These are phyloP conservation scores for Metschnikowia matae DNA, from an alignment of 805 yeast genomes.

Conservation along the genomic window DNA sequence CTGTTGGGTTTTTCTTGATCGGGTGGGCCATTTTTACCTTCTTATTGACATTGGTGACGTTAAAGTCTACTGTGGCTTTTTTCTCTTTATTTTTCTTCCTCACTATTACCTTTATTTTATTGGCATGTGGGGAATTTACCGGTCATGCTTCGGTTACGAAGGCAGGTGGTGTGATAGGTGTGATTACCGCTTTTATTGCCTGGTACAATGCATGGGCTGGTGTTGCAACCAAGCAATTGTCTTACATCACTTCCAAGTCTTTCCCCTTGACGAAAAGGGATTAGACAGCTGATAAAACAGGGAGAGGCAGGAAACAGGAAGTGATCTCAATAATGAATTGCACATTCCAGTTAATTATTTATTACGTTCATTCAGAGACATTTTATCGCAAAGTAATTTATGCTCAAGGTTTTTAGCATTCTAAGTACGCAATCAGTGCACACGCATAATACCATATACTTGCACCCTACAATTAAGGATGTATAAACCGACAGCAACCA, in stretches of 20 bases:
- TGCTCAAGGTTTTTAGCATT: neutral
- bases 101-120: constrained; percentile 49
- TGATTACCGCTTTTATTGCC: constrained; percentile 15
- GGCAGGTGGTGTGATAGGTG: constrained; percentile 16
- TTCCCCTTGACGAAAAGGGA: constrained; percentile 1
- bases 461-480: neutral
- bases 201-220: constrained; percentile 19
- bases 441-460: neutral
- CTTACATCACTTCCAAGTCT: constrained; percentile 11
- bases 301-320: neutral
- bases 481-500: neutral
- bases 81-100: constrained; percentile 49
- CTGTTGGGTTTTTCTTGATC: constrained; percentile 52
- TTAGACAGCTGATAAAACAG: neutral
- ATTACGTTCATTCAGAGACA: neutral
- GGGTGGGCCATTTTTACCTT: constrained; percentile 67
- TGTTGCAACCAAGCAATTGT: constrained; percentile 15
- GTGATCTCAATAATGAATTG: neutral
- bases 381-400: neutral
- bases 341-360: neutral
- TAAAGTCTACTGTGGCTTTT: constrained; percentile 48
- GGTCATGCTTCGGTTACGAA: constrained; percentile 14
- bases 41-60: constrained; percentile 51
- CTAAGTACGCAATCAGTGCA: neutral
- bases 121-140: constrained; percentile 50